Base-by-base conservation (phyloP, 2,329 filamentous ascomycete species). In the Xylariaceae sp. region DNA sequence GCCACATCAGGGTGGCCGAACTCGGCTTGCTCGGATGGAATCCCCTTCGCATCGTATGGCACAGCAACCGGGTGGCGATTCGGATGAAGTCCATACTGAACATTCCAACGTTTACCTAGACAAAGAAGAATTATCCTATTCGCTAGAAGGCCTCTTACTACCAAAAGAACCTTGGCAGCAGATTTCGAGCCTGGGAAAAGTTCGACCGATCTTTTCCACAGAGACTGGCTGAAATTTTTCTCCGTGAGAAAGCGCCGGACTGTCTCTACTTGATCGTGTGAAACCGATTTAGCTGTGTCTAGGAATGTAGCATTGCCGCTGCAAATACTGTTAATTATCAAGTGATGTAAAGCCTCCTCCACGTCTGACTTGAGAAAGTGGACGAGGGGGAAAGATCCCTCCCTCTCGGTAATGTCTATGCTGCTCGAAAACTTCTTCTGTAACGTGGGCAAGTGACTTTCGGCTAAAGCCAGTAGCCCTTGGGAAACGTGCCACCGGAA, bases 1-100 rank as follows among this genome's bases (percentile, higher is more conserved):
- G 74, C 67, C 0, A 76, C 69, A 32, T 84, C 81, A 0, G 78
- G 76, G 29, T 84, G 78, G 11, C 78, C 79, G 52, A 81, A 84
- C 46, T 84, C 79, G 0, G 79, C 73, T 3, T 74, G 66, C 0
- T 67, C 58, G 0, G 74, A 65, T 0, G 79, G 80, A 3, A 50
- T 70, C 37, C 80, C 79, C 41, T 84, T 84, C 0, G 78, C 78
- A 8, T 67, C 66, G 47, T 73, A 85, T 0, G 79, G 81, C 0
- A 85, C 76, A 0, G 75, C 74, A 0, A 84, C 66, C 0, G 69
- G 72, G 0, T 49, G 48, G 2, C 77, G 58, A 1, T 45, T 52
- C 0, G 51, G 44, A 51, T 79, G 71, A 0, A 76, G 63, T 0
- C 83, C 82, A 44, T 81, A 87, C 40, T 85, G 73, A 0, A 87